These are phyloP conservation scores for Jatropha podagrica DNA, from an alignment of 441 rosid species.

Conservation along the genomic window DNA sequence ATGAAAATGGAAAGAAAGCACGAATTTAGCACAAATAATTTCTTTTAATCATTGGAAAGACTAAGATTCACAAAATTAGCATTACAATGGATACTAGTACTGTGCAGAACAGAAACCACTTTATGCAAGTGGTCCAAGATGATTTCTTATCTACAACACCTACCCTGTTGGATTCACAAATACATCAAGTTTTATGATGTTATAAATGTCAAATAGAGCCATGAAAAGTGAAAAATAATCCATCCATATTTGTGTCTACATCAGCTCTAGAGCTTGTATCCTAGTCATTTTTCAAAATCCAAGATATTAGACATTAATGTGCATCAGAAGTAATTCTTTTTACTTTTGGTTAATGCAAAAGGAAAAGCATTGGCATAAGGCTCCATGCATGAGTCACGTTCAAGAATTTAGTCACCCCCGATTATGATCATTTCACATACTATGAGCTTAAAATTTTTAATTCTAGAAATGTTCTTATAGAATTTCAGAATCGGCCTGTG, in stretches of 20 bases:
- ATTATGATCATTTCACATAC: not conserved
- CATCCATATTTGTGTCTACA: not conserved
- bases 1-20: constrained; percentile 1
- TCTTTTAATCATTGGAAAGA: not conserved
- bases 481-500: not conserved
- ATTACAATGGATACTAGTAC: not conserved
- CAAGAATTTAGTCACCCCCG: not conserved
- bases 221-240: not conserved
- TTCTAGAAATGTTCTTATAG: not conserved
- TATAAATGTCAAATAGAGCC: not conserved
- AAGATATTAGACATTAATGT: not conserved
- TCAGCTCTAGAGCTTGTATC: not conserved
- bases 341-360: not conserved
- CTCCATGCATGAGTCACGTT: not conserved
- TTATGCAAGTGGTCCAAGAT: not conserved
- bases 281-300: not conserved
- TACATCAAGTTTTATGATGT: not conserved
- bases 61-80: not conserved
- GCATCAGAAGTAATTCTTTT: not conserved
- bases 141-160: not conserved
- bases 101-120: not conserved
- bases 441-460: not conserved
- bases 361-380: not conserved
- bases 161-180: not conserved
- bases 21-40: too few species aligned